A percentile compares a stretch with the other conserved stretches of the same genome.
These are phyloP conservation scores for Diospyros lotus DNA, from an alignment of 148 eudicot species.

Conservation along the genomic window DNA sequence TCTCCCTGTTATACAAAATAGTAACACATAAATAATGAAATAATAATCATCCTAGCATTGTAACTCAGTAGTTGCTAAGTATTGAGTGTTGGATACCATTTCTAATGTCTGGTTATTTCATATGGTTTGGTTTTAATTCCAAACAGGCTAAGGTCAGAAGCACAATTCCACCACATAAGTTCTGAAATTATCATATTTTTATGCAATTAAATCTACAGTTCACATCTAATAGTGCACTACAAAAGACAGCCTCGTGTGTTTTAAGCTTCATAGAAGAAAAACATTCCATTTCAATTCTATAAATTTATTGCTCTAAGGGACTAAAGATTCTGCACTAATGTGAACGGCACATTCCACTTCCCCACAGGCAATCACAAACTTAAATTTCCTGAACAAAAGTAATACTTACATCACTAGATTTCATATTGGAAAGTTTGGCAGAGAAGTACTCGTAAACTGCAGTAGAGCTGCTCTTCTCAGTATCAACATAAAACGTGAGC, in stretches of 20 bases:
- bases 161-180: not conserved
- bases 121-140: not conserved
- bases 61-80: no score
- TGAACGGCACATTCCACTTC: not conserved
- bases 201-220: not conserved
- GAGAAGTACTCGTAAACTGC: constrained; percentile 70
- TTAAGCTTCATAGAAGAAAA: not conserved
- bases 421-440: constrained; percentile 26
- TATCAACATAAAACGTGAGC: constrained; percentile 48
- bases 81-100: no score
- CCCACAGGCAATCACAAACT: not conserved
- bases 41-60: not conserved
- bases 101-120: not conserved
- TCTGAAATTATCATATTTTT: not conserved
- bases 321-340: not conserved
- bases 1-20: constrained; percentile 34
- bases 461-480: constrained; percentile 71
- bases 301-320: not conserved
- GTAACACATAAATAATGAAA: not conserved
- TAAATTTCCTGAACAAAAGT: not conserved
- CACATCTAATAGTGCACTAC: not conserved
- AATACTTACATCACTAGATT: constrained; percentile 32
- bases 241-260: not conserved
- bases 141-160: no score
- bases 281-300: not conserved